Percentiles rank a stretch among this genome's conserved stretches.
Evolutionary conservation across 371 early-diverging fungal species (phyloP).

Genomic region (Rhizopus delemar): DNA sequence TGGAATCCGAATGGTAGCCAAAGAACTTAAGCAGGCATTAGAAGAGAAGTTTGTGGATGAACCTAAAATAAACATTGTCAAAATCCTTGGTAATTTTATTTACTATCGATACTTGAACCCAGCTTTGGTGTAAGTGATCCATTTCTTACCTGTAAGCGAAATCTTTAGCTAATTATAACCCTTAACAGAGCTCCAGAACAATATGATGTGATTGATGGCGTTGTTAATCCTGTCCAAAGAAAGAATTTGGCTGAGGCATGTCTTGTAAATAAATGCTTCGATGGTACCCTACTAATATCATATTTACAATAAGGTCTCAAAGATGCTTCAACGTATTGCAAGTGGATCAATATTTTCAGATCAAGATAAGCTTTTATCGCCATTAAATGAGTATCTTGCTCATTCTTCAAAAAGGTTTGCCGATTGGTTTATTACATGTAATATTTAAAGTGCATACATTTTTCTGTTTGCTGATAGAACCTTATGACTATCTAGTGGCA

Average conservation of each 20-base stretch:
- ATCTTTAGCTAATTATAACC: not conserved
- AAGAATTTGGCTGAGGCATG: conserved; percentile 89
- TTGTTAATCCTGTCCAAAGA: conserved; percentile 84
- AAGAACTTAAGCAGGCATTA: conserved; percentile 78
- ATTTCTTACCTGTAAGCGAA: not conserved
- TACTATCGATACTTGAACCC: conserved; percentile 98
- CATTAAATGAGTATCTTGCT: conserved; percentile 78
- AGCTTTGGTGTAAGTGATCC: conserved; percentile 81
- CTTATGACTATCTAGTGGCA: conserved; percentile 53
- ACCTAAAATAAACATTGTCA: conserved; percentile 75
- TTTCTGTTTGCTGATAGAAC: no score
- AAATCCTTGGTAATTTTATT: conserved; percentile 90
- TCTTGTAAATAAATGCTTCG: not conserved
- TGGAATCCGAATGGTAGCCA: conserved; percentile 94
- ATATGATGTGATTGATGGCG: conserved; percentile 90
- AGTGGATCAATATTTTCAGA: conserved; percentile 73
- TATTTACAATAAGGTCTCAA: conserved; percentile 65
- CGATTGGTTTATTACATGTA: conserved; percentile 74
- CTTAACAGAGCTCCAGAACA: conserved; percentile 87
- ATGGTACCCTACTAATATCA: not conserved
- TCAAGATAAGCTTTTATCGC: conserved; percentile 73
- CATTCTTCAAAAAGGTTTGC: conserved; percentile 74
- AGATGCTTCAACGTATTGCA: conserved; percentile 90
- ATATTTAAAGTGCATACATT: conserved; percentile 1
- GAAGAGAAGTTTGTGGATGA: conserved; percentile 81